These are phyloP conservation scores for Creolimax fragrantissima DNA, from an alignment of 78 protist genomes.

Conservation along the genomic window DNA sequence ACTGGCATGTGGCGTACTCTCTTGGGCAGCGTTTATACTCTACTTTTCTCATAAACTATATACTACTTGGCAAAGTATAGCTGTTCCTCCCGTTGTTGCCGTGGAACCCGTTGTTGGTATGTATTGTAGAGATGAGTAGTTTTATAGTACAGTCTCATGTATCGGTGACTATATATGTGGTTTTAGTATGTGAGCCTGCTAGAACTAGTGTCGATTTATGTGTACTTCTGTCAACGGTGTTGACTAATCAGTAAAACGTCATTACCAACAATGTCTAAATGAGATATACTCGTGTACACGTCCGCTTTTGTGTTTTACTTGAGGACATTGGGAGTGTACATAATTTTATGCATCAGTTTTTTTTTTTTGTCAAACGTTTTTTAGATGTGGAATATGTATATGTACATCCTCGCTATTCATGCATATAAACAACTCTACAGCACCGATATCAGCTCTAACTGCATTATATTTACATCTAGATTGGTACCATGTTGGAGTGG, in stretches of 20 bases:
- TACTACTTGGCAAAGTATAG: not conserved
- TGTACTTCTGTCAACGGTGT: not conserved
- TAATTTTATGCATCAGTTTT: not conserved
- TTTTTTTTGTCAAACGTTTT: not conserved
- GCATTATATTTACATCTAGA: not conserved
- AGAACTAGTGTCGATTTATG: not conserved
- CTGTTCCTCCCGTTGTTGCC: not conserved
- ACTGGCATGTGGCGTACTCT: not conserved
- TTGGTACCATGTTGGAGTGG: not conserved
- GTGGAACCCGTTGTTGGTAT: not conserved
- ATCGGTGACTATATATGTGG: not conserved
- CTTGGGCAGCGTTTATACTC: not conserved
- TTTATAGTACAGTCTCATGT: not conserved
- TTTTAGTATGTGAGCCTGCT: not conserved
- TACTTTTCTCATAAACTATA: not conserved
- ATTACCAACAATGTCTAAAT: too few relatives aligned
- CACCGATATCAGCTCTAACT: not conserved
- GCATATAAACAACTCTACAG: not conserved
- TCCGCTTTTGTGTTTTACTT: not conserved
- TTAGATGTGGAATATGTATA: not conserved
- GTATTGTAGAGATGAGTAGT: not conserved
- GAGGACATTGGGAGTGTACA: not conserved
- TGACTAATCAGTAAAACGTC: too few relatives aligned
- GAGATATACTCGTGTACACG: too few relatives aligned
- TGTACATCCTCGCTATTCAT: too few relatives aligned